These are phyloP conservation scores for Rubia occidens DNA, from an alignment of 305 asterid species.

Conservation along the genomic window DNA sequence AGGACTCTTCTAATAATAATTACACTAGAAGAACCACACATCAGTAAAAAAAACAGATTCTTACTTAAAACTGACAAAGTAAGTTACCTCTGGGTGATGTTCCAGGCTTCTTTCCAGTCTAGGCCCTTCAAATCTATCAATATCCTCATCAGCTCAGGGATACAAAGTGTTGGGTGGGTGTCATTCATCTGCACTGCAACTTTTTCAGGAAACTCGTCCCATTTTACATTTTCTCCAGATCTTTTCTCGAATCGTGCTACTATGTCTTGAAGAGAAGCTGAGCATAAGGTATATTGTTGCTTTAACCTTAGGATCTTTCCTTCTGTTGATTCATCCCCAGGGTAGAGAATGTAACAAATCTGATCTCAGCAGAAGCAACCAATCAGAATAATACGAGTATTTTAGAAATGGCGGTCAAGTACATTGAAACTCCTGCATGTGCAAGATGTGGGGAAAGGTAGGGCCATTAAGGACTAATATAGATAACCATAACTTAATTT, in stretches of 20 bases:
- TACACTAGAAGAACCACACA: background rate
- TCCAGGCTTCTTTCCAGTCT: constrained; percentile 69
- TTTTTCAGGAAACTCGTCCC: constrained; percentile 86
- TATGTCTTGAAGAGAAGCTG: constrained; percentile 93
- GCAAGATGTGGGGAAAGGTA: background rate
- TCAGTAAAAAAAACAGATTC: background rate
- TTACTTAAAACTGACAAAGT: background rate
- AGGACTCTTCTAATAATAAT: background rate
- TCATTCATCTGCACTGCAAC: constrained; percentile 97
- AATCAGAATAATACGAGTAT: constrained; percentile 8
- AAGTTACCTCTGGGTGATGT: constrained; percentile 63
- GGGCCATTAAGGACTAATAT: background rate
- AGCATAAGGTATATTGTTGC: constrained; percentile 86
- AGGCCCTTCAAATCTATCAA: constrained; percentile 78
- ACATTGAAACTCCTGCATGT: background rate
- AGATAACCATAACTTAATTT: background rate
- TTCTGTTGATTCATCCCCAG: constrained; percentile 76
- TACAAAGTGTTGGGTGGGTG: constrained; percentile 90
- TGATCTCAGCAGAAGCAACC: constrained; percentile 27
- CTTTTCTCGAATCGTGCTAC: constrained; percentile 74
- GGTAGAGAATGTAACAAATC: constrained; percentile 83
- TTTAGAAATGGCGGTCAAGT: background rate
- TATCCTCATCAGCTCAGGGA: constrained; percentile 85
- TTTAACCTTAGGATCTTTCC: constrained; percentile 76
- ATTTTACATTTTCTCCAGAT: constrained; percentile 49